Evolutionary conservation across 345 rosid genomes (phyloP), one percentile per base, ranked within the genome.

Genomic region (Citrus inodora): DNA sequence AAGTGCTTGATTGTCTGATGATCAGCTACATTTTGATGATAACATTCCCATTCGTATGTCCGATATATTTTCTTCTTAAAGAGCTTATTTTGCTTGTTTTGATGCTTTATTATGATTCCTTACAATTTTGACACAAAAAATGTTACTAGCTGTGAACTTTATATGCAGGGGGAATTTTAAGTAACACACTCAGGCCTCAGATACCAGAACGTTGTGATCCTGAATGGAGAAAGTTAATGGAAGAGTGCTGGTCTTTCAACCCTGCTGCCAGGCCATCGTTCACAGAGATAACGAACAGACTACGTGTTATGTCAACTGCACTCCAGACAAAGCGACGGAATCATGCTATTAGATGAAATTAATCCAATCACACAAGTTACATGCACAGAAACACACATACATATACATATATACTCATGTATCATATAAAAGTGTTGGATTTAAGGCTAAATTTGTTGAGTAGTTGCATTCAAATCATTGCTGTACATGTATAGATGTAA

Each of bases 211-310:
- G 75, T 6, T 94, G 97, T 74, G 93, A 94, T 80, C 48, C 83
- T 7, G 94, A 87, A 27, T 95, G 98, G 98, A 89, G 77, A 75
- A 87, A 82, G 77, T 74, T 95, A 76, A 93, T 95, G 90, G 98
- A 95, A 84, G 92, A 92, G 60, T 95, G 98, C 82, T 95, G 98
- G 98, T 85, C 94, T 1, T 88, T 85, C 3, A 89, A 93, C 46
- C 94, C 98, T 7, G 75, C 84, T 27, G 81, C 68, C 11, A 83
- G 98, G 65, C 98, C 98, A 40, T 89, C 97, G 4, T 95, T 95
- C 73, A 93, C 97, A 3, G 93, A 95, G 80, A 88, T 95, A 79
- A 86, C 91, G 38, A 82, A 83, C 56, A 83, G 93, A 80, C 77
- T 95, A 21, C 90, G 92, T 10, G 55, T 66, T 4, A 93, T 90